Conservation (phyloP, 108 stramenopile genomes). For the Nitzschia putrida region DNA sequence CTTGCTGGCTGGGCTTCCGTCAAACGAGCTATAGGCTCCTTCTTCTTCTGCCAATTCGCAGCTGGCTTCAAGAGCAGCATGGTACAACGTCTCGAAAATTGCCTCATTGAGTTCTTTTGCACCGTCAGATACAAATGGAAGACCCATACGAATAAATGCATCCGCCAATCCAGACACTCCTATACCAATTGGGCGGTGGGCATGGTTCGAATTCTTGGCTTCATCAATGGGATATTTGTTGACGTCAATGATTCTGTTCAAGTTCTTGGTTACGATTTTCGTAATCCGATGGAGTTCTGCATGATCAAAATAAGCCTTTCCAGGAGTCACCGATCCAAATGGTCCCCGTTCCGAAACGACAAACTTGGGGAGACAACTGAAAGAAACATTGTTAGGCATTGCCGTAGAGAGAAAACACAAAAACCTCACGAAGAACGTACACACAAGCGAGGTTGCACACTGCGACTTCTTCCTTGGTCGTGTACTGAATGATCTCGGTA, state of each 20-base stretch:
- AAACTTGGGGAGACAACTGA: conserved; percentile 77
- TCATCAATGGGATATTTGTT: conserved; percentile 91
- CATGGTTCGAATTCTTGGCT: conserved; percentile 83
- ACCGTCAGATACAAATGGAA: conserved; percentile 86
- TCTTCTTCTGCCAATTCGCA: conserved; percentile 85
- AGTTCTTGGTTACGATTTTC: conserved; percentile 89
- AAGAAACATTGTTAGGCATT: conserved; percentile 8
- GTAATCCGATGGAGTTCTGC: conserved; percentile 79
- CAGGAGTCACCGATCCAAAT: conserved; percentile 74
- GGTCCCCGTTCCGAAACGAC: conserved; percentile 72
- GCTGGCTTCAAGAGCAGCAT: conserved; percentile 92
- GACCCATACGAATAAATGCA: conserved; percentile 87
- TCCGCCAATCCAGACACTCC: conserved; percentile 97
- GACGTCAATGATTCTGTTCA: conserved; percentile 94
- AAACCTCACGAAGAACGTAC: conserved; percentile 39
- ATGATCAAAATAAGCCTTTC: conserved; percentile 84
- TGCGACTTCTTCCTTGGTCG: conserved; percentile 91
- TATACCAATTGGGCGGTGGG: conserved; percentile 95
- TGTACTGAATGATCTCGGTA: conserved; percentile 96
- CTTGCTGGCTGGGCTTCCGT: conserved; percentile 87
- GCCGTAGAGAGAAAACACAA: background rate
- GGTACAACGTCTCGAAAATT: conserved; percentile 96
- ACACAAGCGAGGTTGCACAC: conserved; percentile 96
- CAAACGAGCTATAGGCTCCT: conserved; percentile 88
- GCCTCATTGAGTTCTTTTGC: conserved; percentile 90